These are phyloP conservation scores for Hypholoma sublateritium DNA, from an alignment of 768 basidiomycete species.

Conservation along the genomic window DNA sequence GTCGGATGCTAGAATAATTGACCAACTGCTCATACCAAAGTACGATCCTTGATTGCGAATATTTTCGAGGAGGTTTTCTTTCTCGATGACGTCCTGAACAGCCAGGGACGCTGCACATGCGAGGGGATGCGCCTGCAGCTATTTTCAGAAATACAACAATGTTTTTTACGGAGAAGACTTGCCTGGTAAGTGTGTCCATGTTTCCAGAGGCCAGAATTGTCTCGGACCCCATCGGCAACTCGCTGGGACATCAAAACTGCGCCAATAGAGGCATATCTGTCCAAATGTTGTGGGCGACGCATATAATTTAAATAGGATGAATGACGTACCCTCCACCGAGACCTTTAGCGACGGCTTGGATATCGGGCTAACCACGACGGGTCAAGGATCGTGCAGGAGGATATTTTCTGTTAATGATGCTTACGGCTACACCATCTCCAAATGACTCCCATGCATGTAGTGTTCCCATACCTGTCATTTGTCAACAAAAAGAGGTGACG, in stretches of 20 bases:
- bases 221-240: conserved; percentile 68
- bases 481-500: neutral
- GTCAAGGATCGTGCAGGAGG: neutral
- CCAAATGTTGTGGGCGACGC: neutral
- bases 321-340: conserved; percentile 77
- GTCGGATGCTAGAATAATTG: neutral
- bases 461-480: conserved; percentile 72
- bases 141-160: neutral
- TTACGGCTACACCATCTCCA: conserved; percentile 65
- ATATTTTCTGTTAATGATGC: conserved; percentile 9
- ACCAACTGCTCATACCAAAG: conserved; percentile 35
- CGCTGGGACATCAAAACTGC: conserved; percentile 75
- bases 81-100: conserved; percentile 70
- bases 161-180: conserved; percentile 5
- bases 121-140: conserved; percentile 63
- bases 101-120: conserved; percentile 80
- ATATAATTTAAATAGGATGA: neutral
- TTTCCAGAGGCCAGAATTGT: conserved; percentile 71
- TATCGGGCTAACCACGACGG: conserved; percentile 55
- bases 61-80: conserved; percentile 71
- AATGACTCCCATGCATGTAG: conserved; percentile 85
- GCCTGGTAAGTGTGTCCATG: conserved; percentile 89
- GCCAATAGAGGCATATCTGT: conserved; percentile 78
- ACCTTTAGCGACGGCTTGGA: conserved; percentile 89
- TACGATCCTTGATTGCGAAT: conserved; percentile 60